Base-by-base conservation (phyloP, 2,329 filamentous ascomycete species). In the Didymella lethalis region DNA sequence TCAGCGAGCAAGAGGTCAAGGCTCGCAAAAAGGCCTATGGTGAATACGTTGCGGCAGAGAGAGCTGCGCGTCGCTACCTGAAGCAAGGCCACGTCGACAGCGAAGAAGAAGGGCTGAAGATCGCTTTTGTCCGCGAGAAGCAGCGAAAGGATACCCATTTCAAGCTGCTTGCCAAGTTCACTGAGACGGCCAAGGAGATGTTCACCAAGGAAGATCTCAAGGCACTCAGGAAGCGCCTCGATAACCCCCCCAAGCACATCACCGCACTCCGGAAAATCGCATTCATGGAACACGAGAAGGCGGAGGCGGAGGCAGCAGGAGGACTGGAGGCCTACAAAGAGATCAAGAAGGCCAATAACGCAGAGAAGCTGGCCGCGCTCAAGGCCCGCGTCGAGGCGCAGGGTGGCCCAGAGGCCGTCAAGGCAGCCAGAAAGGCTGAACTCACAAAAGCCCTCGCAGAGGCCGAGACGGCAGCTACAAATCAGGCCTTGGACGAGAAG, bases 61-160 rank as follows among this genome's bases (percentile, higher is more conserved):
- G 41, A n/a, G 63, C 63, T 12, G 68, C 65, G 7, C 20, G 67
- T 25, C 55, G 64, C 1, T 73, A 72, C 45, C n/a, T 67, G 8
- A 29, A 25, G 4, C 52, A 61, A 23, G 61, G 62, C 1, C n/a
- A 61, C 4, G 68, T 71, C n/a, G 68, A 71, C 48, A 70, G 62
- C 18, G 40, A 57, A 26, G 67, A 70, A 34, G 66, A 70, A 14
- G 69, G 67, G 11, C 29, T 72, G 28, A 70, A 69, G 48, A 51
- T 72, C 12, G 68, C 68, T 23, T 69, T 70, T 12, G 45, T 72
- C 1, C 66, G 68, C 40, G 59, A 62, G 7, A 61, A 59, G 12
- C 63, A 70, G 52, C 66, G 66, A 3, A 51, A 49, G 31, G 63
- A 64, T 29, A 52, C 61, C 12, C 29, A 34, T 29, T 26, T 34